Evolutionary conservation across 441 rosid genomes (phyloP), one percentile per base, ranked within the genome.

Genomic region (Aleurites moluccanus): DNA sequence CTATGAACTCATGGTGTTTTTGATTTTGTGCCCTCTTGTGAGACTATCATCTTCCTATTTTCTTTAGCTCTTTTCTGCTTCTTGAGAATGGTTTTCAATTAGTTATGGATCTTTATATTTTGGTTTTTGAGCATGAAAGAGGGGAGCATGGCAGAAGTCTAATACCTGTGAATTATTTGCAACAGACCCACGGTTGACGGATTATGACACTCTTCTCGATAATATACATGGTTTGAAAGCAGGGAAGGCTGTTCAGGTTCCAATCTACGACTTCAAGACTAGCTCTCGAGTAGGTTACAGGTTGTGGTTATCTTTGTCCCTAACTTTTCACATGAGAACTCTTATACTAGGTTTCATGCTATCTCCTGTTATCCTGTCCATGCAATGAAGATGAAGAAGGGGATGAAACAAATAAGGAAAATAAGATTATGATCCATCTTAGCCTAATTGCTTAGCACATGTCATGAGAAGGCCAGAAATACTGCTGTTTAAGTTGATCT

Each of bases 111-210:
- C 59, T 21, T 42, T 38, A 49, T 47, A 49, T 64, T n/a, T 73
- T 61, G 33, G 52, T 72, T 44, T 78, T 60, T 60, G 64, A 61
- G 56, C 62, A 49, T 27, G 73, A 33, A 73, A 44, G 78, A 76
- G 70, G 53, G 53, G 8, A 63, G 68, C 67, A 63, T 67, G 55
- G 72, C 35, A 49, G 82, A 60, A 28, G 68, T 82, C 75, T 83
- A 56, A 77, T 79, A 73, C 63, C 56, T 80, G 33, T 81, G 38
- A 15, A 55, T 80, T 64, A 80, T 81, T 79, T 81, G 81, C 69
- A 84, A 79, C 96, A 96, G 99, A 96, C 74, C 99, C 99, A 15
- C 89, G 98, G 44, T 78, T 96, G 96, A 94, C 98, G 14, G 99
- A 96, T 82, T 93, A 92, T 79, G 92, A 86, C 71, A 86, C 94